Evolutionary conservation across 257 asterid genomes (phyloP).

Genomic region (Ocimum tenuiflorum): DNA sequence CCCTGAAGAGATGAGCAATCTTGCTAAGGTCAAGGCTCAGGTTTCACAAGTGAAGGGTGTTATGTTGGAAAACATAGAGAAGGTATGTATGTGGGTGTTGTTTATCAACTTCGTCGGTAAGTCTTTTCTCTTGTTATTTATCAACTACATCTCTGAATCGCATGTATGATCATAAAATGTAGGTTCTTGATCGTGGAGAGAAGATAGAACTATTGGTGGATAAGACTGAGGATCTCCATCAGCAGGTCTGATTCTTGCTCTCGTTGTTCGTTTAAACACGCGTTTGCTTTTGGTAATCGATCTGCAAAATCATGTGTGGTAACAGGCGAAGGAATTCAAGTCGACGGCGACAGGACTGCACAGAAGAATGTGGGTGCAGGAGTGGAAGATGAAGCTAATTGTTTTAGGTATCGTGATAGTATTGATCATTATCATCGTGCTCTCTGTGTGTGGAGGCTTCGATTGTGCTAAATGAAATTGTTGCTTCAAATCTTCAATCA

Average conservation of each 20-base stretch:
- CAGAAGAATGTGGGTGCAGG: constrained; percentile 49
- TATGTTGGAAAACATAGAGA: constrained; percentile 32
- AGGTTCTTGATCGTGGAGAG: constrained; percentile 79
- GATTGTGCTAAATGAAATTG: constrained; percentile 19
- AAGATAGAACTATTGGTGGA: constrained; percentile 70
- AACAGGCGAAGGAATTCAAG: constrained; percentile 20
- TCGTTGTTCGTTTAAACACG: neutral
- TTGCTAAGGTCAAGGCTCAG: constrained; percentile 26
- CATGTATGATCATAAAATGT: neutral
- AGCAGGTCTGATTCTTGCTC: constrained; percentile 33
- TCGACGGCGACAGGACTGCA: constrained; percentile 32
- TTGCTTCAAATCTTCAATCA: no score
- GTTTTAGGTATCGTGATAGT: constrained; percentile 41
- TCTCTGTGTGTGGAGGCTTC: constrained; percentile 45
- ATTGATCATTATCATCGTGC: constrained; percentile 45
- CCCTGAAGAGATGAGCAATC: constrained; percentile 33
- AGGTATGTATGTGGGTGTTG: constrained; percentile 14
- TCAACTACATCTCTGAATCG: neutral
- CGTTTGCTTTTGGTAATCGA: neutral
- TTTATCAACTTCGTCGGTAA: no score
- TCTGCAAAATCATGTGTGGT: neutral
- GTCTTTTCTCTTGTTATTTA: no score
- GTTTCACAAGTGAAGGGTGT: constrained; percentile 33
- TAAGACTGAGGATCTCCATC: constrained; percentile 71
- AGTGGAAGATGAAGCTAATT: constrained; percentile 43